Conservation (phyloP, 2,329 filamentous ascomycete genomes). For the Fusarium pseudograminearum region DNA sequence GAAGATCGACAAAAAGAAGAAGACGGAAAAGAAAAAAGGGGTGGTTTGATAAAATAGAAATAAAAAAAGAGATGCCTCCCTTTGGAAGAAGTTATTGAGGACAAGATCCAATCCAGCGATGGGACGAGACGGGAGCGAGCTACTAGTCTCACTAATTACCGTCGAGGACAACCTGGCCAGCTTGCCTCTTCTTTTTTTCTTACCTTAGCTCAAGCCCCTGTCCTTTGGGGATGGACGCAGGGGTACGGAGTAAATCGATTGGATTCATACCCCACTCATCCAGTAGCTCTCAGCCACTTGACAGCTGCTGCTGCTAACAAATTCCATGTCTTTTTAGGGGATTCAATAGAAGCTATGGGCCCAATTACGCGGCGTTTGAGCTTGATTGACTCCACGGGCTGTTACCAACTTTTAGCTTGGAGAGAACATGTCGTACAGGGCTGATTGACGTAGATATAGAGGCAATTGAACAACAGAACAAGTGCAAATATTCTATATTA, state of each 20-base stretch:
- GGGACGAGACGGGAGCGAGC: neutral
- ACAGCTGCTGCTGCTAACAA: conserved; percentile 38
- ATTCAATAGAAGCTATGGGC: conserved; percentile 6
- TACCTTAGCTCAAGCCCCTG: conserved; percentile 20
- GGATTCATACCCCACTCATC: conserved; percentile 30
- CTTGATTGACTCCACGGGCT: conserved; percentile 11
- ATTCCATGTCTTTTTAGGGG: conserved; percentile 9
- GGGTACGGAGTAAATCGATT: conserved; percentile 21
- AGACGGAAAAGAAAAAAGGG: conserved; percentile 28
- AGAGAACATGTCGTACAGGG: conserved; percentile 1
- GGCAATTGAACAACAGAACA: neutral
- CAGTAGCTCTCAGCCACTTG: conserved; percentile 35
- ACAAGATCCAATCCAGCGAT: conserved; percentile 14
- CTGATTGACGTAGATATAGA: neutral
- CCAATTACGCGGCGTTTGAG: conserved; percentile 26
- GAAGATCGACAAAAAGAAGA: conserved; percentile 22
- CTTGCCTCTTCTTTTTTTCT: conserved; percentile 34
- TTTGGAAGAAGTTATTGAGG: conserved; percentile 40
- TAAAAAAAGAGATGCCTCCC: conserved; percentile 35
- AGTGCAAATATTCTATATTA: neutral
- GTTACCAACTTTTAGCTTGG: neutral
- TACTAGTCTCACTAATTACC: conserved; percentile 12
- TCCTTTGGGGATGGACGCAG: conserved; percentile 40
- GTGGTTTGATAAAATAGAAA: conserved; percentile 20
- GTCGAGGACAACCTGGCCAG: conserved; percentile 48